Percentiles rank a stretch among this genome's conserved stretches.
These are phyloP conservation scores for Nitzschia palea DNA, from an alignment of 108 stramenopile genomes.

Conservation along the genomic window DNA sequence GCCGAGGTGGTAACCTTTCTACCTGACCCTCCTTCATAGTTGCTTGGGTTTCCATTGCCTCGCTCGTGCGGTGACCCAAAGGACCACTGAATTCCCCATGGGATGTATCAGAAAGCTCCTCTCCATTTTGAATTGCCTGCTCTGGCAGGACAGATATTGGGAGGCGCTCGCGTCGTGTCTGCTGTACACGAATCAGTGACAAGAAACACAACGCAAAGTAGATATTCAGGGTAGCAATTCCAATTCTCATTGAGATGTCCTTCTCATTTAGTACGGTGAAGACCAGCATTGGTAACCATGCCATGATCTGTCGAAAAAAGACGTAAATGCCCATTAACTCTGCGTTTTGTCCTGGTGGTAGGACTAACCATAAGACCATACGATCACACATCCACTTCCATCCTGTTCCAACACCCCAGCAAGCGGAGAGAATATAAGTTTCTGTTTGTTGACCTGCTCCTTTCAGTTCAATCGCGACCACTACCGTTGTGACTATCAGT, in stretches of 20 bases:
- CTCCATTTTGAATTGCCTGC: too few species aligned
- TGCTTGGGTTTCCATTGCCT: too few species aligned
- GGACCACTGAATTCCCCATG: too few species aligned
- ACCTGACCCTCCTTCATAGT: too few species aligned
- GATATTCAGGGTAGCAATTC: conserved; percentile 26
- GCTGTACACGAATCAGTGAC: neutral
- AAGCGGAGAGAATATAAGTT: conserved; percentile 41
- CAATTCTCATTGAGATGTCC: conserved; percentile 42
- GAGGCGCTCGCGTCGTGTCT: too few species aligned
- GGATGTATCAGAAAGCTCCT: too few species aligned
- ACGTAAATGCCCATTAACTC: conserved; percentile 71
- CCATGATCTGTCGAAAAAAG: conserved; percentile 50
- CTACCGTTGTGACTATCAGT: neutral
- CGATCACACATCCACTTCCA: conserved; percentile 67
- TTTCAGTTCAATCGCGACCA: conserved; percentile 20
- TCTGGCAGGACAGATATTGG: too few species aligned
- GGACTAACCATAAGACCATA: conserved; percentile 10
- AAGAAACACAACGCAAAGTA: conserved; percentile 18
- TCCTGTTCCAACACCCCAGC: conserved; percentile 60
- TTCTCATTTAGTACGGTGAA: conserved; percentile 67
- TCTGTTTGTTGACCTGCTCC: conserved; percentile 42
- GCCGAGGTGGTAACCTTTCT: too few species aligned
- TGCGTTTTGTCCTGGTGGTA: neutral
- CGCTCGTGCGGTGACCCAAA: too few species aligned
- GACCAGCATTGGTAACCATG: conserved; percentile 66